These are phyloP conservation scores for Phialocephala subalpina DNA, from an alignment of 2,329 filamentous ascomycete genomes.

Conservation along the genomic window DNA sequence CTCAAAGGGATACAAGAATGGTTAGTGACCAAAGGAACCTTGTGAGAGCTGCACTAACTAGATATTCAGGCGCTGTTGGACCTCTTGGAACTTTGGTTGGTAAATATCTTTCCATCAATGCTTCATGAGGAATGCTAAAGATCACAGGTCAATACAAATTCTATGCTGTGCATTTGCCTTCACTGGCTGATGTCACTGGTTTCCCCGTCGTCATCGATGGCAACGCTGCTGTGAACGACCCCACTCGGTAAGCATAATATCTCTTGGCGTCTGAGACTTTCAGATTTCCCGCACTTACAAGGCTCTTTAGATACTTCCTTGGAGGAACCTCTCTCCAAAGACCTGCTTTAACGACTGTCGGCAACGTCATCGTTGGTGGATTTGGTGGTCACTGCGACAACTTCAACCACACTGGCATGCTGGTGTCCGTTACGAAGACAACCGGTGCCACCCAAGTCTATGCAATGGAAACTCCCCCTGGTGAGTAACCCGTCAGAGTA, in stretches of 20 bases:
- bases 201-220: constrained; percentile 28
- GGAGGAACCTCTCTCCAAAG: constrained; percentile 61
- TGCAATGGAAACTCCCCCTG: constrained; percentile 9
- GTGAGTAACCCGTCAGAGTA: not conserved
- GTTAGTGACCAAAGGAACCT: not conserved
- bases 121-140: too few species aligned
- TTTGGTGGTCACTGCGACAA: constrained; percentile 64
- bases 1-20: constrained; percentile 26
- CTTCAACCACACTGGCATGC: constrained; percentile 57
- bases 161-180: constrained; percentile 26
- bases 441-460: constrained; percentile 1
- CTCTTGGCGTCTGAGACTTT: too few species aligned
- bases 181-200: constrained; percentile 19
- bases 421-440: constrained; percentile 7
- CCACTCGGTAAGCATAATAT: not conserved
- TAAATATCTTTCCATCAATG: too few species aligned
- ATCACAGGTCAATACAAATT: constrained; percentile 21
- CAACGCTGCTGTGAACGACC: constrained; percentile 22
- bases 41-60: not conserved
- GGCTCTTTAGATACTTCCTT: constrained; percentile 50
- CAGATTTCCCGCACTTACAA: not conserved
- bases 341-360: constrained; percentile 55
- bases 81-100: not conserved
- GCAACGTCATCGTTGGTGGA: constrained; percentile 57
- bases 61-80: not conserved